A percentile compares a stretch with the other conserved stretches of the same genome.
phyloP scores from a whole-genome alignment of 768 basidiomycete genomes.

The Russula sp. region DNA sequence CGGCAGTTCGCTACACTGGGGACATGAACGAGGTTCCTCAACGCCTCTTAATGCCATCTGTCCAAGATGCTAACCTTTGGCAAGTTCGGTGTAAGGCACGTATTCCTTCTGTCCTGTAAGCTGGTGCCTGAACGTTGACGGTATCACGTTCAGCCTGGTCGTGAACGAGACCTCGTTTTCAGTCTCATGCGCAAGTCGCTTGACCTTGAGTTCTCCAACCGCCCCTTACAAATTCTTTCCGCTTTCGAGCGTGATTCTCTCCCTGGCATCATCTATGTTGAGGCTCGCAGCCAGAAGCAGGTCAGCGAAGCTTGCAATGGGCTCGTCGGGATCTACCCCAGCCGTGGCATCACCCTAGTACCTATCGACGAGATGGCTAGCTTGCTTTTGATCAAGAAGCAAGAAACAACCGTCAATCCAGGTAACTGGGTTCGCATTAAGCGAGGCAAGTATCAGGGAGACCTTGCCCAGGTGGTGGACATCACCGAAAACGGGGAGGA shows the following conservation, averaged over 20 bases:
- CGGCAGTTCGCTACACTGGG: slow-evolving; percentile 72
- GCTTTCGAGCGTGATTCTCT: slow-evolving; percentile 96
- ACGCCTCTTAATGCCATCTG: slow-evolving; percentile 90
- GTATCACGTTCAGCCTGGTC: slow-evolving; percentile 55
- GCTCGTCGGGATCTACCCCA: slow-evolving; percentile 87
- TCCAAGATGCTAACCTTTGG: slow-evolving; percentile 94
- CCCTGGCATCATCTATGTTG: slow-evolving; percentile 94
- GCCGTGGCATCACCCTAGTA: slow-evolving; percentile 75
- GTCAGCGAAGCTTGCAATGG: slow-evolving; percentile 83
- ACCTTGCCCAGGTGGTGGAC: slow-evolving; percentile 93
- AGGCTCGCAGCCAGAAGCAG: slow-evolving; percentile 82
- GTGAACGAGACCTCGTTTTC: slow-evolving; percentile 89
- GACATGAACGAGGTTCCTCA: slow-evolving; percentile 94
- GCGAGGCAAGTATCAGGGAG: slow-evolving; percentile 89
- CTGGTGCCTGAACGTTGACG: background rate
- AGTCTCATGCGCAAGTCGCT: slow-evolving; percentile 93
- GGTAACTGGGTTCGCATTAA: slow-evolving; percentile 95
- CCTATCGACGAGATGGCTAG: slow-evolving; percentile 99
- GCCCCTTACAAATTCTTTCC: slow-evolving; percentile 81
- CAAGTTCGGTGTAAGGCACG: slow-evolving; percentile 87
- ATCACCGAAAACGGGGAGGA: slow-evolving; percentile 91
- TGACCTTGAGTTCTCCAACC: slow-evolving; percentile 69
- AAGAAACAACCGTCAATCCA: slow-evolving; percentile 73
- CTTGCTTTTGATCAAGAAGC: slow-evolving; percentile 91
- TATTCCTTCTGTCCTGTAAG: slow-evolving; percentile 1